Evolutionary conservation across 306 rosid species (phyloP).

Genomic region (Erythrophleum fordii): DNA sequence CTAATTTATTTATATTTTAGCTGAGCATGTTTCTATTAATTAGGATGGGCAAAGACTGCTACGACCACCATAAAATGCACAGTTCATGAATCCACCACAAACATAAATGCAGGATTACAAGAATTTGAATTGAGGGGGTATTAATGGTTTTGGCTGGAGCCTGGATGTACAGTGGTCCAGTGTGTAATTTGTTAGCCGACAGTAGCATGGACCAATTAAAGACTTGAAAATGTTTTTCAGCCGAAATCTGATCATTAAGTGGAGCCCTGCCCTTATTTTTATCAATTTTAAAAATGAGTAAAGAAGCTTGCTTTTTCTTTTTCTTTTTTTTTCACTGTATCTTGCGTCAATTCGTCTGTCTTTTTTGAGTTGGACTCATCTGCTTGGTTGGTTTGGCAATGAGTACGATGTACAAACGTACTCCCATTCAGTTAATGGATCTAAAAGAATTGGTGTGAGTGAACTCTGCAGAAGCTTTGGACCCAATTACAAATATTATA

Average conservation of each 20-base stretch:
- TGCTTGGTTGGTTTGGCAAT: conserved; percentile 20
- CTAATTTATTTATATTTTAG: no score
- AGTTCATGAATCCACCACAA: conserved; percentile 32
- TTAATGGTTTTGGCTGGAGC: conserved; percentile 38
- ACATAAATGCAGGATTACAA: conserved; percentile 20
- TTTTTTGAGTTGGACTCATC: not conserved
- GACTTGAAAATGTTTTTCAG: conserved; percentile 32
- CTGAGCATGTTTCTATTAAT: not conserved
- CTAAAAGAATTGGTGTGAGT: not conserved
- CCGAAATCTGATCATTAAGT: conserved; percentile 46
- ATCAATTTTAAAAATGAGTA: not conserved
- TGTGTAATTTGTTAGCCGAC: conserved; percentile 29
- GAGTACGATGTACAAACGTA: conserved; percentile 22
- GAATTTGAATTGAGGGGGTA: conserved; percentile 35
- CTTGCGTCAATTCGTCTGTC: not conserved
- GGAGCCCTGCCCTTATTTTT: conserved; percentile 17
- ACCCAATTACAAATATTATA: no score
- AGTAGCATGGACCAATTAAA: conserved; percentile 28
- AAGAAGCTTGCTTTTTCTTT: not conserved
- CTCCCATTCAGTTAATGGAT: conserved; percentile 33
- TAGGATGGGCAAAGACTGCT: not conserved
- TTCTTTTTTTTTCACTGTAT: no score
- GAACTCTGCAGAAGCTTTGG: not conserved
- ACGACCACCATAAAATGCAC: conserved; percentile 2
- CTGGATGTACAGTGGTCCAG: conserved; percentile 43